Conservation (phyloP, 768 basidiomycete genomes). For the Leccinum variicolor region DNA sequence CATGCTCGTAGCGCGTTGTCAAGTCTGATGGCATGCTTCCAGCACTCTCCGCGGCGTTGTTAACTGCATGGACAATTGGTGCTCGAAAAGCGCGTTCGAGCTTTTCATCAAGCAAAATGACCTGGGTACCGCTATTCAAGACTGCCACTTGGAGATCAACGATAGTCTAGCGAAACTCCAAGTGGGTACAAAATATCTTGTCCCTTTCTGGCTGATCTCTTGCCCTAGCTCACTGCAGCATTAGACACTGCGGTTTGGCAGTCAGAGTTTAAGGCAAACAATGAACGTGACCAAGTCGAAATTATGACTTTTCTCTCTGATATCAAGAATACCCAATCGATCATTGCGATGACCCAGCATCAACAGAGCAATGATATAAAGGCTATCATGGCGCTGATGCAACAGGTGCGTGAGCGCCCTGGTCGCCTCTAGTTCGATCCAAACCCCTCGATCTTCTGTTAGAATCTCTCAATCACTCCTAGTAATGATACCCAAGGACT, state of each 20-base stretch:
- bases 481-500: conserved; percentile 38
- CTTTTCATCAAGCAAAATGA: conserved; percentile 46
- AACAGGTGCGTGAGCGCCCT: conserved; percentile 34
- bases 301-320: conserved; percentile 42
- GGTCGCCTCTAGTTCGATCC: not conserved
- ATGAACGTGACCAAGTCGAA: conserved; percentile 41
- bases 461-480: conserved; percentile 21
- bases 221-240: conserved; percentile 41
- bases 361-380: conserved; percentile 36
- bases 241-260: conserved; percentile 50
- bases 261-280: conserved; percentile 36
- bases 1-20: not conserved
- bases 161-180: conserved; percentile 48
- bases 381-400: conserved; percentile 48
- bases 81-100: conserved; percentile 35
- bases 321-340: conserved; percentile 38
- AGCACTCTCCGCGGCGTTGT: conserved; percentile 37
- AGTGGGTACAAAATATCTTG: conserved; percentile 26
- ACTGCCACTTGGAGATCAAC: conserved; percentile 42
- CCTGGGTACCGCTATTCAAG: conserved; percentile 41
- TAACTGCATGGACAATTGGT: conserved; percentile 43
- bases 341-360: conserved; percentile 32
- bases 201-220: conserved; percentile 6
- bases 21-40: conserved; percentile 6
- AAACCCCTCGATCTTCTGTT: conserved; percentile 14